A percentile compares a stretch with the other conserved stretches of the same genome.
phyloP scores from a whole-genome alignment of 257 asterid genomes.

The Solanum dulcamara region DNA sequence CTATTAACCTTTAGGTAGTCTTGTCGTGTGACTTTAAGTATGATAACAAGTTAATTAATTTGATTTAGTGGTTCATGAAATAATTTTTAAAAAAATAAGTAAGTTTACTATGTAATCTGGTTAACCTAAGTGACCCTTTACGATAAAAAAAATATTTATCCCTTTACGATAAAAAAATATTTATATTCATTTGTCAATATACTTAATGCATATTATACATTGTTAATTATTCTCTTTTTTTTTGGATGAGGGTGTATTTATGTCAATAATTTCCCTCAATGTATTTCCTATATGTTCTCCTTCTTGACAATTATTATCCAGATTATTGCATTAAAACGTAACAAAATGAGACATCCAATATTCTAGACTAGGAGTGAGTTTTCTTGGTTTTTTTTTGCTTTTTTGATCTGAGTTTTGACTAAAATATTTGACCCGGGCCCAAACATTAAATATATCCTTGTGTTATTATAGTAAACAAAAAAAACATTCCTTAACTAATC shows the following conservation, averaged over 20 bases:
- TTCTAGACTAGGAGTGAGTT: no score
- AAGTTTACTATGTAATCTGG: background rate
- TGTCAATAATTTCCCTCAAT: background rate
- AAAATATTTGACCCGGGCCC: background rate
- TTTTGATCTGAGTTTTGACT: no score
- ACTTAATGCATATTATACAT: background rate
- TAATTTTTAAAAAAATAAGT: background rate
- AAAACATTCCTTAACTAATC: no score
- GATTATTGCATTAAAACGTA: background rate
- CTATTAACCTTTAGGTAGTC: background rate
- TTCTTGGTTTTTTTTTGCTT: no score
- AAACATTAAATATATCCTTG: no score
- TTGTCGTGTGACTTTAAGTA: background rate
- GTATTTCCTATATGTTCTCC: background rate
- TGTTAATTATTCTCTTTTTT: no score
- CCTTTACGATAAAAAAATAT: background rate
- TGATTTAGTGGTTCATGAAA: background rate
- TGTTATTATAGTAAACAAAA: no score
- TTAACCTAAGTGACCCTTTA: background rate
- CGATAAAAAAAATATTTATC: background rate
- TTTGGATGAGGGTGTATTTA: background rate
- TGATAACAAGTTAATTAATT: background rate
- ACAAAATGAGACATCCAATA: background rate
- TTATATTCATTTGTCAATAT: background rate
- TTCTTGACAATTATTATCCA: background rate